Base-by-base conservation (phyloP, 805 yeast genomes). In the Nakazawaea wyomingensis region DNA sequence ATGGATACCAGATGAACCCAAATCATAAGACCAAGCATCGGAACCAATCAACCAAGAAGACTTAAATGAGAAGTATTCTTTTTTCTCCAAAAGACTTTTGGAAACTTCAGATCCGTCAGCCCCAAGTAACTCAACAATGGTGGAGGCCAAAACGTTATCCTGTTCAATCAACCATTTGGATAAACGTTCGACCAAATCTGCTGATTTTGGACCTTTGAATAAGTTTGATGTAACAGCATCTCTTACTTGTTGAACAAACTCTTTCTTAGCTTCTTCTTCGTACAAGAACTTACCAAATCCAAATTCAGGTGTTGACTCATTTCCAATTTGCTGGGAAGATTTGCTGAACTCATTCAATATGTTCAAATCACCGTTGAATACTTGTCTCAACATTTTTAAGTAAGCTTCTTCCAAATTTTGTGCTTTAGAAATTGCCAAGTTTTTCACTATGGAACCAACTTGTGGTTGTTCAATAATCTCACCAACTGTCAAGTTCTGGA, bases 11-110 rank as follows among this genome's bases (percentile, higher is more conserved):
- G 96, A 84, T 48, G 85, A 71, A 34, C 98, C 98, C 53, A 87
- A 68, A 65, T 91, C 98, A 59, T 82, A 89, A 17, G 96, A 76
- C 98, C 98, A 91, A 26, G 93, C 79, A 61, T 91, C 98, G 16
- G 96, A 88, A 26, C 97, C 96, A 44, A 91, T 70, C 47, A 91
- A 70, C 98, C 98, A 91, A 41, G 76, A 69, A 10, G 84, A 69
- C 39, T 69, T 68, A 43, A 70, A 59, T 22, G 54, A 50, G 51
- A 85, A 76, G 45, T 61, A 65, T 6, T 72, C 70, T 45, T 69
- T 62, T 34, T 69, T 59, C 3, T 65, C 60, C 41, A 83, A 62
- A 21, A 88, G 57, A 13, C 69, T 61, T 17, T 63, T 48, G 3
- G 81, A 72, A 30, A 64, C 54, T 4, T 57, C 59, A 13, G 78